Evolutionary conservation across 1,139 yeast species (phyloP).

Genomic region (Yamadazyma membranifaciens): DNA sequence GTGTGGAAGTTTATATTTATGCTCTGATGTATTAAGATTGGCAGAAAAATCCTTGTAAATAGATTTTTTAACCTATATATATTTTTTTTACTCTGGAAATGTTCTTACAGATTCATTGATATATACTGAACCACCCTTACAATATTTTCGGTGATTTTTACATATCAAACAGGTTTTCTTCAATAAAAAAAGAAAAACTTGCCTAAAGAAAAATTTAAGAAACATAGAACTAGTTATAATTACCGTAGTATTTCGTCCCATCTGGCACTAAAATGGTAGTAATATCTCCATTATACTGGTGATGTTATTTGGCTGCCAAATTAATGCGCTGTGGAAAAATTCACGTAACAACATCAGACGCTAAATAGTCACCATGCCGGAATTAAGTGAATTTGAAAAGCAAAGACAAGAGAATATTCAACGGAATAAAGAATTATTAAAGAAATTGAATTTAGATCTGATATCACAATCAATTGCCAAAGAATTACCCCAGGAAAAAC

Average conservation of each 20-base stretch:
- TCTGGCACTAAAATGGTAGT: too few relatives aligned
- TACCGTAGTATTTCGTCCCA: too few relatives aligned
- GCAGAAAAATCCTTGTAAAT: constrained; percentile 6
- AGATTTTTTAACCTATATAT: neutral
- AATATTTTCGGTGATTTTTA: too few relatives aligned
- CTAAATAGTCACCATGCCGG: constrained; percentile 17
- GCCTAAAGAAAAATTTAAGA: too few relatives aligned
- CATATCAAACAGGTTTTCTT: too few relatives aligned
- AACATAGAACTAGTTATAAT: too few relatives aligned
- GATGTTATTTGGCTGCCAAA: neutral
- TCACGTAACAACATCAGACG: too few relatives aligned
- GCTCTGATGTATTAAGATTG: constrained; percentile 61
- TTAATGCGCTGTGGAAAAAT: neutral
- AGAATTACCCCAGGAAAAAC: constrained; percentile 22
- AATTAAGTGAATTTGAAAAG: constrained; percentile 63
- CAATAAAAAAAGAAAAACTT: too few relatives aligned
- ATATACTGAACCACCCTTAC: too few relatives aligned
- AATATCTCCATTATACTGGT: too few relatives aligned
- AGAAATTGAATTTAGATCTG: constrained; percentile 37
- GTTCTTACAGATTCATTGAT: too few relatives aligned
- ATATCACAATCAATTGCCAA: constrained; percentile 28
- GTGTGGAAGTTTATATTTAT: constrained; percentile 79
- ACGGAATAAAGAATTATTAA: constrained; percentile 39
- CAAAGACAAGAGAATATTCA: constrained; percentile 58
- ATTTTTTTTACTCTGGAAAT: too few relatives aligned